Base-by-base conservation (phyloP, 2,329 filamentous ascomycete genomes). In the Penicillium sp. region DNA sequence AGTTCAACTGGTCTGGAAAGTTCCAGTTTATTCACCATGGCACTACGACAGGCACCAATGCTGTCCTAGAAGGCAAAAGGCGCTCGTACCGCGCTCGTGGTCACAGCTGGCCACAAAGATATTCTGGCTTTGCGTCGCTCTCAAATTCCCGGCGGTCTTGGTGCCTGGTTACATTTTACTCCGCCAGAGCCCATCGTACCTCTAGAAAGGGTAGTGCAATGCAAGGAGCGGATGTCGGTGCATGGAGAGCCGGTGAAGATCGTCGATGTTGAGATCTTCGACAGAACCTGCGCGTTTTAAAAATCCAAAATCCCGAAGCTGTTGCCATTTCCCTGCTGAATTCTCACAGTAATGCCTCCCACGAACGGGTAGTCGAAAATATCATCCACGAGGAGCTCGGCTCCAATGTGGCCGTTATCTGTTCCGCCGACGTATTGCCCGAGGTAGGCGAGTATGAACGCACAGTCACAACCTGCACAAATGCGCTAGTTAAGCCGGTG, bases 31-130 rank as follows among this genome's bases (percentile, higher is more conserved):
- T 84, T 53, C 81, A 84, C 55, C 81, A 84, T 67, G 33, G 33
- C 10, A 53, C 50, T 13, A 53, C 33, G 9, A 53, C 33, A n/a
- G 33, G 17, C 24, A 55, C 53, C 24, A 55, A 53, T 40, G 81
- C 82, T 4, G 79, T 84, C 22, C 74, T 84, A 2, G 82, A 84
- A 65, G 79, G 79, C 24, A 83, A 84, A 84, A 62, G 82, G 82
- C 28, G 80, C 79, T n/a, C 79, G 78, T 33, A 77, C 81, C 1
- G 81, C 76, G 1, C 72, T 84, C 1, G 72, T 84, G 33, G 80
- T 83, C 12, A 84, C 82, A 0, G 75, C 78, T 2, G 82, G 82
- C 4, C 81, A 83, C 70, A 83, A 82, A 63, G 81, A 83, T 65
- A 78, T 84, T 49, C 71, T 84, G 53, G 78, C 78, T 0, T 72